A percentile compares a stretch with the other conserved stretches of the same genome.
phyloP scores from a whole-genome alignment of 495 filamentous ascomycete genomes.

The Penicillium canariense region DNA sequence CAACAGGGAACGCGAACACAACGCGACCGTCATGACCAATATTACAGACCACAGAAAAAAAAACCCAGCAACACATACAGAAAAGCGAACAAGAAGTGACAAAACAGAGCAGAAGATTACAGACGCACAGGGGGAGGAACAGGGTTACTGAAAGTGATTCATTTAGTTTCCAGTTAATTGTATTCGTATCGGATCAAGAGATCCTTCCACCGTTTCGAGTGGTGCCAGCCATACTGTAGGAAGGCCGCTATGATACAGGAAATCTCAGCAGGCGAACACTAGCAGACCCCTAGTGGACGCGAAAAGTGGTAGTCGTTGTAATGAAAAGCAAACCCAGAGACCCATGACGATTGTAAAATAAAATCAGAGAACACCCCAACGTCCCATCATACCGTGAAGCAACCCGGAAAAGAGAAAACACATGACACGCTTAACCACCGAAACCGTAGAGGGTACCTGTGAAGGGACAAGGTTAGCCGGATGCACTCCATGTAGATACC shows the following conservation, averaged over 20 bases:
- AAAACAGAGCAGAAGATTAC: neutral
- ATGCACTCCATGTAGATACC: too few species aligned
- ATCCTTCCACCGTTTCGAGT: conserved; percentile 34
- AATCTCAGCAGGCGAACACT: conserved; percentile 43
- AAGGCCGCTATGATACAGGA: conserved; percentile 52
- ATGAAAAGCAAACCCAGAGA: conserved; percentile 49
- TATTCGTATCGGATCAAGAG: conserved; percentile 45
- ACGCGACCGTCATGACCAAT: too few species aligned
- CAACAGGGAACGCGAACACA: too few species aligned
- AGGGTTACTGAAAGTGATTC: neutral
- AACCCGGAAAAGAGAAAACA: conserved; percentile 40
- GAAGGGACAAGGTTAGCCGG: neutral
- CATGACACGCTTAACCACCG: conserved; percentile 76
- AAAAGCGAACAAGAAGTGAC: neutral
- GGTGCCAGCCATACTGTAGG: conserved; percentile 43
- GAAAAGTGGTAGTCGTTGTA: conserved; percentile 42
- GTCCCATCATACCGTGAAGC: conserved; percentile 50
- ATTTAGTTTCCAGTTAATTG: conserved; percentile 34
- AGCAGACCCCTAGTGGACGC: conserved; percentile 47
- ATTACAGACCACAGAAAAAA: too few species aligned
- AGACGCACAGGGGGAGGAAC: neutral
- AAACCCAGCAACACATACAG: too few species aligned
- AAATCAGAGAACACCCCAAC: conserved; percentile 53
- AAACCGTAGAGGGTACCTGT: conserved; percentile 90
- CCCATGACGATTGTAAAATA: conserved; percentile 48